These are phyloP conservation scores for Globisporangium perplexum DNA, from an alignment of 352 stramenopile genomes.

Conservation along the genomic window DNA sequence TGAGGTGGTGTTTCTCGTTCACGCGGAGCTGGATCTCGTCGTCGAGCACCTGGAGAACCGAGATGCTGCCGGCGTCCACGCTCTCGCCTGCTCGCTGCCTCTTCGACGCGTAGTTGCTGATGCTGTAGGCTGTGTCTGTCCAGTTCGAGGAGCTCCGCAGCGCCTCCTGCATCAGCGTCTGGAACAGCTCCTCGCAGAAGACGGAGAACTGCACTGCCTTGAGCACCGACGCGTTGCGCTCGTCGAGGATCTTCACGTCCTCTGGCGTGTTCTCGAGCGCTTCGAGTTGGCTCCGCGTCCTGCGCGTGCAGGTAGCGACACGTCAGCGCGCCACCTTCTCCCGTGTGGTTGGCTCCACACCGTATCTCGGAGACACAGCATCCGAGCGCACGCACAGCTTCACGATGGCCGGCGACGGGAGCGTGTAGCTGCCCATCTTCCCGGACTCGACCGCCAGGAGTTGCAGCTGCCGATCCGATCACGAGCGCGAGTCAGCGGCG, in stretches of 20 bases:
- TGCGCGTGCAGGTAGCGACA: slow-evolving; percentile 12
- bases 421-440: slow-evolving; percentile 29
- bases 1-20: slow-evolving; percentile 67
- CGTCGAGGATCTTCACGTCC: slow-evolving; percentile 53
- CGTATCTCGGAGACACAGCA: not conserved
- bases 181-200: slow-evolving; percentile 84
- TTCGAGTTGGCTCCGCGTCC: slow-evolving; percentile 51
- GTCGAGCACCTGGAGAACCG: slow-evolving; percentile 73
- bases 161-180: slow-evolving; percentile 78
- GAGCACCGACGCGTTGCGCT: slow-evolving; percentile 64
- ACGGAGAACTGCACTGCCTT: slow-evolving; percentile 83
- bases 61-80: slow-evolving; percentile 33
- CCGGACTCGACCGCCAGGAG: slow-evolving; percentile 30
- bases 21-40: slow-evolving; percentile 77
- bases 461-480: slow-evolving; percentile 18
- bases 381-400: slow-evolving; percentile 34
- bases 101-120: slow-evolving; percentile 51
- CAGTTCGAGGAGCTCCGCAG: slow-evolving; percentile 59
- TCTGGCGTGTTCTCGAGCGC: slow-evolving; percentile 52
- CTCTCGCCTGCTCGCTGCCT: slow-evolving; percentile 42
- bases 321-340: not conserved
- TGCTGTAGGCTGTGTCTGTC: slow-evolving; percentile 62
- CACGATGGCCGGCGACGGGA: slow-evolving; percentile 32
- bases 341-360: too few species aligned
- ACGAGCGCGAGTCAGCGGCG: not conserved